Percentiles rank a stretch among this genome's conserved stretches.
These are phyloP conservation scores for Penicillium manginii DNA, from an alignment of 495 filamentous ascomycete species.

Conservation along the genomic window DNA sequence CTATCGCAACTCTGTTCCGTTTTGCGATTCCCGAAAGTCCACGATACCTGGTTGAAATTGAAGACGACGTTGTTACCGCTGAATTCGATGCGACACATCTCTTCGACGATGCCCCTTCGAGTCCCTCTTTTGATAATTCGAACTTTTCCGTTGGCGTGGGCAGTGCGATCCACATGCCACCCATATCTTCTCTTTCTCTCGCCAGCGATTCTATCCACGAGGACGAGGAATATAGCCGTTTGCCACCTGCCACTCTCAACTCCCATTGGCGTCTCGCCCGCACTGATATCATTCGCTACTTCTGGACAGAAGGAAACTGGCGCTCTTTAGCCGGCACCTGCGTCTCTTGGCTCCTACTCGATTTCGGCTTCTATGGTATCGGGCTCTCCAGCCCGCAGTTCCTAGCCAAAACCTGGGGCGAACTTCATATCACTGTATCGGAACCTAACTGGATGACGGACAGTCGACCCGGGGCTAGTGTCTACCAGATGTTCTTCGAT, in stretches of 20 bases:
- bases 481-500: constrained; percentile 46
- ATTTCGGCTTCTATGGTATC: constrained; percentile 62
- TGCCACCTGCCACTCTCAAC: constrained; percentile 46
- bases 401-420: constrained; percentile 48
- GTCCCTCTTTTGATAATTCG: constrained; percentile 18
- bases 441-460: constrained; percentile 45
- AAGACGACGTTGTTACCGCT: constrained; percentile 49
- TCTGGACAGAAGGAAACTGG: constrained; percentile 57
- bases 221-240: constrained; percentile 21
- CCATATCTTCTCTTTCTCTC: constrained; percentile 34
- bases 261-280: constrained; percentile 46
- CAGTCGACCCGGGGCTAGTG: constrained; percentile 30
- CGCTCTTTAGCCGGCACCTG: constrained; percentile 53
- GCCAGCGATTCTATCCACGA: constrained; percentile 30
- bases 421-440: constrained; percentile 33
- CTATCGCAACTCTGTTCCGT: constrained; percentile 60
- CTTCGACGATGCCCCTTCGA: constrained; percentile 31
- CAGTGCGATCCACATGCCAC: constrained; percentile 28
- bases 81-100: constrained; percentile 51
- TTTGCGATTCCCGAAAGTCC: constrained; percentile 66
- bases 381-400: constrained; percentile 51
- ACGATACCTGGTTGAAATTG: constrained; percentile 58
- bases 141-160: constrained; percentile 14
- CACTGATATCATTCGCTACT: constrained; percentile 51
- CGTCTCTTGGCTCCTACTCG: constrained; percentile 54